Evolutionary conservation across 441 rosid genomes (phyloP).

Genomic region (Aquilaria agallochum): DNA sequence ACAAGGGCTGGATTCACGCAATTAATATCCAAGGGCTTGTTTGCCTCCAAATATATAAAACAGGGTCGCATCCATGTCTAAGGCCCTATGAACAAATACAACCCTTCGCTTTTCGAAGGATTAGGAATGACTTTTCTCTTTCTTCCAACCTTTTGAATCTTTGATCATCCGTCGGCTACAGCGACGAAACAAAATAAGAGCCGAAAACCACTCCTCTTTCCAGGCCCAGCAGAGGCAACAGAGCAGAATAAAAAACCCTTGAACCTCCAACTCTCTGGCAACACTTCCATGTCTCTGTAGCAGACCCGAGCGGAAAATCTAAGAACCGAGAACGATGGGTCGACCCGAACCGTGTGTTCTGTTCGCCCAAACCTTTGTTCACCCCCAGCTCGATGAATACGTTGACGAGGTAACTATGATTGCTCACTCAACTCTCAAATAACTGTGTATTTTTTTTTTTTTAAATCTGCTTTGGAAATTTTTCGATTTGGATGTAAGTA

Average conservation of each 20-base stretch:
- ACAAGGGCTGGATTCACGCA: too few species aligned
- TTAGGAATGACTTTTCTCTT: too few species aligned
- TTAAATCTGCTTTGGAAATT: background rate
- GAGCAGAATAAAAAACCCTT: background rate
- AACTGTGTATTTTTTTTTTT: background rate
- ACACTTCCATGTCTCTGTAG: slow-evolving; percentile 7
- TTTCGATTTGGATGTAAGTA: background rate
- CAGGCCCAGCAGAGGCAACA: too few species aligned
- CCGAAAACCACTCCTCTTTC: too few species aligned
- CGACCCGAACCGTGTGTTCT: slow-evolving; percentile 93
- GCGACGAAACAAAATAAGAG: too few species aligned
- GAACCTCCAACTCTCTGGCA: background rate
- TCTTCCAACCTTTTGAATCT: too few species aligned
- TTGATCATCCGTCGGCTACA: too few species aligned
- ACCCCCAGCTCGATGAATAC: slow-evolving; percentile 92
- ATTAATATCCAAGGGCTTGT: too few species aligned
- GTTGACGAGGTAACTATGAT: slow-evolving; percentile 79
- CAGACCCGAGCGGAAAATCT: slow-evolving; percentile 10
- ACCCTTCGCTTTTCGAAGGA: too few species aligned
- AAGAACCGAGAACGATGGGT: slow-evolving; percentile 39
- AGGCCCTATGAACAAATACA: too few species aligned
- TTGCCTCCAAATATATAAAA: too few species aligned
- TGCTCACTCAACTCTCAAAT: slow-evolving; percentile 5
- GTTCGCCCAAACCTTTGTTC: slow-evolving; percentile 91
- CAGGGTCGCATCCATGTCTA: too few species aligned